A percentile compares a stretch with the other conserved stretches of the same genome.
Evolutionary conservation across 495 filamentous ascomycete genomes (phyloP).

Genomic region (Xylaria curta): DNA sequence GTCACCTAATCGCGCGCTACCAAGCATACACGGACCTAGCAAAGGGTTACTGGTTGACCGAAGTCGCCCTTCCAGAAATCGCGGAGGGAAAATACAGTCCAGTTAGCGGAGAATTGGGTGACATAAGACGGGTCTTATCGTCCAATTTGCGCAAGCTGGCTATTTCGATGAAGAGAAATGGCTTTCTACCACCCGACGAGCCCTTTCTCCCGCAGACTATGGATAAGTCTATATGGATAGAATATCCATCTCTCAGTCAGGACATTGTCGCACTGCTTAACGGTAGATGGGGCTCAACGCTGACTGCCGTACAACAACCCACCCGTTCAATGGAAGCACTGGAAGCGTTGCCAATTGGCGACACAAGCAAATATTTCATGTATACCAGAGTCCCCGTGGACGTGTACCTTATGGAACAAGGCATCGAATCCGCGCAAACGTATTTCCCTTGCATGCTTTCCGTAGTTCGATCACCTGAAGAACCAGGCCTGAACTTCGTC

Average conservation of each 20-base stretch:
- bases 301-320: constrained; percentile 41
- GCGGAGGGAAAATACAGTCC: constrained; percentile 42
- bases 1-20: constrained; percentile 50
- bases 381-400: constrained; percentile 77
- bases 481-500: constrained; percentile 69
- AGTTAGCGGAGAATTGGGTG: constrained; percentile 49
- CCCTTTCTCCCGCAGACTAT: constrained; percentile 68
- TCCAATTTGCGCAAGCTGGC: constrained; percentile 73
- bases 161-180: constrained; percentile 82
- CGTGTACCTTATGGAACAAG: constrained; percentile 71
- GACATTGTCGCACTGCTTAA: constrained; percentile 71
- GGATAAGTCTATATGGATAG: constrained; percentile 76
- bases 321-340: constrained; percentile 55
- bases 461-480: constrained; percentile 69
- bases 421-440: constrained; percentile 65
- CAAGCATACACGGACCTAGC: constrained; percentile 81
- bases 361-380: constrained; percentile 71
- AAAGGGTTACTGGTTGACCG: constrained; percentile 82
- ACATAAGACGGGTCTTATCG: constrained; percentile 60
- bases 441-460: constrained; percentile 75
- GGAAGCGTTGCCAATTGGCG: constrained; percentile 75
- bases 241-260: constrained; percentile 71
- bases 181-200: constrained; percentile 71
- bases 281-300: constrained; percentile 60
- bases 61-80: constrained; percentile 66